phyloP scores from a whole-genome alignment of 768 basidiomycete species.

The Kondoa subrosea region DNA sequence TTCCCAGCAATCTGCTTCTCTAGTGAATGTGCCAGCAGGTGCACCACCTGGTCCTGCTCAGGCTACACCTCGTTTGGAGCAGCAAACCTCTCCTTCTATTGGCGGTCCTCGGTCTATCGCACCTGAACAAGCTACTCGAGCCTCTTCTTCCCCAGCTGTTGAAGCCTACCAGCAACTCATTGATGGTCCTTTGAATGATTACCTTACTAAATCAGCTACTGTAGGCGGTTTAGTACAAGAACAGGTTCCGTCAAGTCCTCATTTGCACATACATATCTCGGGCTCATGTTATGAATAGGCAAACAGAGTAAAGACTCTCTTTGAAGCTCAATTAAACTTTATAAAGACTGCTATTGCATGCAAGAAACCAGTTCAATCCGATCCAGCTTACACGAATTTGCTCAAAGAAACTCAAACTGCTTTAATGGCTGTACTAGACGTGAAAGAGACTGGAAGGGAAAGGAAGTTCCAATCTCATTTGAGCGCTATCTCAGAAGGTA shows the following conservation, averaged over 20 bases:
- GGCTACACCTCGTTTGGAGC: constrained; percentile 26
- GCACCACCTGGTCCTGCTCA: constrained; percentile 27
- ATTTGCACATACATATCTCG: not conserved
- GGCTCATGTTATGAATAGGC: constrained; percentile 39
- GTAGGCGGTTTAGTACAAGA: constrained; percentile 60
- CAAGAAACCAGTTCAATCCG: constrained; percentile 48
- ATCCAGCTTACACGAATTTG: constrained; percentile 40
- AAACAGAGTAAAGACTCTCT: constrained; percentile 48
- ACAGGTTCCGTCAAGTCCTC: constrained; percentile 43
- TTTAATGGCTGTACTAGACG: constrained; percentile 57
- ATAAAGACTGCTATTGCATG: constrained; percentile 53
- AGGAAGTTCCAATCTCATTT: constrained; percentile 70
- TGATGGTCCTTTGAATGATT: constrained; percentile 55
- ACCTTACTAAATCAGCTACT: constrained; percentile 51
- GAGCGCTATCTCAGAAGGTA: constrained; percentile 63
- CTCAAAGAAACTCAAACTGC: constrained; percentile 52
- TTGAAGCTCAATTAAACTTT: constrained; percentile 50
- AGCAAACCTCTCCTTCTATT: constrained; percentile 28
- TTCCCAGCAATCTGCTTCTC: constrained; percentile 31
- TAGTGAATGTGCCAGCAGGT: constrained; percentile 23
- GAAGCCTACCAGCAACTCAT: constrained; percentile 57
- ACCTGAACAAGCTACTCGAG: constrained; percentile 30
- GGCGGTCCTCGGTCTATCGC: constrained; percentile 21
- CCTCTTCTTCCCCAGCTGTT: constrained; percentile 44
- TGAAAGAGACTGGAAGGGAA: constrained; percentile 64